phyloP scores from a whole-genome alignment of 768 basidiomycete genomes.

The Suillus bovinus region DNA sequence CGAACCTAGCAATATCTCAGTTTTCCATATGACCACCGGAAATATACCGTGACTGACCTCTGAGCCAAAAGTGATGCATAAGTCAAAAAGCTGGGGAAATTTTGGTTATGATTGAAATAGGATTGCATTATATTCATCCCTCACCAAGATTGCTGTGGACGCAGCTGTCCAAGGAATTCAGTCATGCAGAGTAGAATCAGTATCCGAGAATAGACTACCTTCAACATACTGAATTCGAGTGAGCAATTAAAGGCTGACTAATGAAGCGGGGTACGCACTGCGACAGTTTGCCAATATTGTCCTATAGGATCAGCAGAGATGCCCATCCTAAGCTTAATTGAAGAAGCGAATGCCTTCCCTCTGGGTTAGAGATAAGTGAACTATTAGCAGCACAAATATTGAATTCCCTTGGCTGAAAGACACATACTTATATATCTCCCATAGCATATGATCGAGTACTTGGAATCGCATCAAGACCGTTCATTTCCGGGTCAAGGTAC shows the following conservation, averaged over 20 bases:
- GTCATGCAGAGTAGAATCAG: background rate
- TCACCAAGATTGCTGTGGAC: background rate
- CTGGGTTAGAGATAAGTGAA: too few species aligned
- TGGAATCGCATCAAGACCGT: background rate
- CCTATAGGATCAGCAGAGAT: background rate
- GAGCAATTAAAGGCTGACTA: background rate
- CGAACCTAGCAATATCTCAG: constrained; percentile 12
- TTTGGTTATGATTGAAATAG: background rate
- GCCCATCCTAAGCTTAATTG: background rate
- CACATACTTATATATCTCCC: background rate
- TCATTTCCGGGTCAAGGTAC: background rate
- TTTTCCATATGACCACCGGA: background rate
- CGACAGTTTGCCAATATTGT: background rate
- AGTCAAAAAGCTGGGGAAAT: constrained; percentile 2
- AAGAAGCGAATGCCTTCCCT: background rate
- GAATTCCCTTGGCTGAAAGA: background rate
- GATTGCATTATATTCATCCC: background rate
- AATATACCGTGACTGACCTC: constrained; percentile 3
- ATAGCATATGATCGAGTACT: background rate
- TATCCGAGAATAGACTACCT: background rate
- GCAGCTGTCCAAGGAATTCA: background rate
- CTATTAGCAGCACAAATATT: background rate
- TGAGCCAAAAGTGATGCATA: constrained; percentile 4
- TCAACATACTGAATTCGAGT: background rate
- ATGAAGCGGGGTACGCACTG: background rate